Percentiles rank a stretch among this genome's conserved stretches.
Evolutionary conservation across 805 yeast species (phyloP).

Genomic region (Ogataea nitratoaversa): DNA sequence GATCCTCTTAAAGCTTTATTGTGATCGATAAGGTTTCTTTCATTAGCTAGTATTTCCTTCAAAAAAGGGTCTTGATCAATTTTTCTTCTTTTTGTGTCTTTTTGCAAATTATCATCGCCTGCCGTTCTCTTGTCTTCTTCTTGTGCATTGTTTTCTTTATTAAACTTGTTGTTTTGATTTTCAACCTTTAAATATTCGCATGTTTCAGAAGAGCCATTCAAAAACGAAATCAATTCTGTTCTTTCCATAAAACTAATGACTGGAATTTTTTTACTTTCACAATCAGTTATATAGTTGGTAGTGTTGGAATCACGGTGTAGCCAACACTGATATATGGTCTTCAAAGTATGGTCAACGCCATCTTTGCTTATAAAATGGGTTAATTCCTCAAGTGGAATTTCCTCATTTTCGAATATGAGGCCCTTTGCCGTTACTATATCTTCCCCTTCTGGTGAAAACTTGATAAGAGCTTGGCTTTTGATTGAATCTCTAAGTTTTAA

Average conservation of each 20-base stretch:
- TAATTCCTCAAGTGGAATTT: conserved; percentile 19
- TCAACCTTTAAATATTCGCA: conserved; percentile 46
- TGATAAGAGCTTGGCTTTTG: conserved; percentile 8
- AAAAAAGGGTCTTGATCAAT: conserved; percentile 46
- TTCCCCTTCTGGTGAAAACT: conserved; percentile 13
- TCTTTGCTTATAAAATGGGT: conserved; percentile 56
- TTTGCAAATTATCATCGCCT: conserved; percentile 1
- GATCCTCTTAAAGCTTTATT: conserved; percentile 48
- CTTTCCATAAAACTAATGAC: conserved; percentile 82
- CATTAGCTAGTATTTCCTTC: conserved; percentile 38
- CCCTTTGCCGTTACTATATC: conserved; percentile 17
- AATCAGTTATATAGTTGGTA: conserved; percentile 75
- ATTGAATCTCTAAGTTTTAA: conserved; percentile 16
- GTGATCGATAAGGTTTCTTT: conserved; percentile 43
- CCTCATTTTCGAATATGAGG: conserved; percentile 14
- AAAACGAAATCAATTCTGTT: conserved; percentile 78
- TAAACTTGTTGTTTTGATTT: background rate
- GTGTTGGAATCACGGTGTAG: conserved; percentile 64
- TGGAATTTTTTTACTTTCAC: conserved; percentile 57
- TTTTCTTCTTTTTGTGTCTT: conserved; percentile 19
- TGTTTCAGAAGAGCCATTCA: conserved; percentile 61
- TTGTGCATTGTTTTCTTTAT: background rate
- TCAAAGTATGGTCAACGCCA: conserved; percentile 38
- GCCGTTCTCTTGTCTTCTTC: conserved; percentile 1
- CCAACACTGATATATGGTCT: conserved; percentile 76